Base-by-base conservation (phyloP, 495 filamentous ascomycete genomes). In the Xylaria nigripes region DNA sequence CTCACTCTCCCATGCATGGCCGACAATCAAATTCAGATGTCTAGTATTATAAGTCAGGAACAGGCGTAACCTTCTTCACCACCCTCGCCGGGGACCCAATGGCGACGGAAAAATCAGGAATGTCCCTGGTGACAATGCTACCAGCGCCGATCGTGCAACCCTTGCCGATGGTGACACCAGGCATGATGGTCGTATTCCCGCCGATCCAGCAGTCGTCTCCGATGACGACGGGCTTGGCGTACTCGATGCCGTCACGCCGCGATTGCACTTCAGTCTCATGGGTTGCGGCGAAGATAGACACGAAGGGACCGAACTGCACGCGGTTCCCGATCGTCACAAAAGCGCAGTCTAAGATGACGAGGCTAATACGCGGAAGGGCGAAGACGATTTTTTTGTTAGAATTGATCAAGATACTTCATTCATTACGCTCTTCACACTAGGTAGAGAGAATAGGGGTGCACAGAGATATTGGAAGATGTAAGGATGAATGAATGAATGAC, bases 181-280 rank as follows among this genome's bases (percentile, higher is more conserved):
- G 69, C 52, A 79, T 48, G 40, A 80, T 72, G 1, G 62, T 64
- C 12, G 64, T 68, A 44, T 66, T 57, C 5, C 59, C 72, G 4
- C 74, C 74, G 54, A 80, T 73, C 73, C 72, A 78, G 51, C 68
- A 75, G 51, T 80, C 73, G 58, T 75, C 65, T 1, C 70, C 75
- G 50, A 78, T 76, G 0, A 25, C 47, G 45, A 70, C 57, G 25
- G 59, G 59, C 34, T 54, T 48, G 15, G 72, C 74, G 54, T 67
- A 75, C 50, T 73, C 71, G 43, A 70, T 51, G 41, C 59, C 48
- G 25, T 66, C 65, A 24, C 67, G 53, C 25, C 76, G 68, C 43
- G 58, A 57, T 52, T 68, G 59, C 18, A 75, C 65, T 18, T 70
- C 67, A 6, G 70, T 72, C 32, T 75, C 69, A 54, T 80, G 76